A percentile compares a stretch with the other conserved stretches of the same genome.
phyloP scores from a whole-genome alignment of 2,329 filamentous ascomycete species.

The Trichoderma sp. region DNA sequence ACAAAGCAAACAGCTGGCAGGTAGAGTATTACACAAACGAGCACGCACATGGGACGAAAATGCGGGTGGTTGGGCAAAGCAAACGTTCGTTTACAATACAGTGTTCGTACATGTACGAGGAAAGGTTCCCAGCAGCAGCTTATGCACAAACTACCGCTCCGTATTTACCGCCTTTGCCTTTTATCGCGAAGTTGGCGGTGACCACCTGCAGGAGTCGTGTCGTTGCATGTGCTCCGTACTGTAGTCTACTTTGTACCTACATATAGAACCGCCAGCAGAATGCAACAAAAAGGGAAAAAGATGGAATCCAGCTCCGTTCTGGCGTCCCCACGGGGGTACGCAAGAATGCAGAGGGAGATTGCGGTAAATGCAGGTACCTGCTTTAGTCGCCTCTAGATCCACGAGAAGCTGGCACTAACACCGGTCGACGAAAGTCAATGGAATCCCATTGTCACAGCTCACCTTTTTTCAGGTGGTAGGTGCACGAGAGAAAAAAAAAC shows the following conservation, averaged over 20 bases:
- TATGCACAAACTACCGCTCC: neutral
- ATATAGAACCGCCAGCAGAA: neutral
- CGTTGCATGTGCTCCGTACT: neutral
- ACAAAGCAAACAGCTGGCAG: neutral
- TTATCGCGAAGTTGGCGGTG: neutral
- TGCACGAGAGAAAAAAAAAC: neutral
- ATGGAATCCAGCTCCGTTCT: slow-evolving; percentile 1
- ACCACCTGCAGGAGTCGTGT: neutral
- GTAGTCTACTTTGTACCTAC: neutral
- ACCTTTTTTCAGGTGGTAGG: neutral
- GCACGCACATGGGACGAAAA: neutral
- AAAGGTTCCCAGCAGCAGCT: neutral
- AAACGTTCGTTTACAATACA: neutral
- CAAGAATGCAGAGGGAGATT: slow-evolving; percentile 16
- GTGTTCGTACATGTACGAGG: neutral
- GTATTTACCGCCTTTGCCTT: neutral
- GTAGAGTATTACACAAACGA: neutral
- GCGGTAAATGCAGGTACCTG: slow-evolving; percentile 22
- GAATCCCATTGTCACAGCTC: neutral
- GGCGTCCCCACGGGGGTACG: slow-evolving; percentile 20
- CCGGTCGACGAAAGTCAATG: neutral
- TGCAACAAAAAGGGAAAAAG: neutral
- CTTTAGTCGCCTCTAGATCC: neutral
- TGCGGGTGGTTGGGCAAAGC: neutral
- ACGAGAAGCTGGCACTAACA: neutral